Conservation (phyloP, 306 rosid species). For the Crotalaria pallida region DNA sequence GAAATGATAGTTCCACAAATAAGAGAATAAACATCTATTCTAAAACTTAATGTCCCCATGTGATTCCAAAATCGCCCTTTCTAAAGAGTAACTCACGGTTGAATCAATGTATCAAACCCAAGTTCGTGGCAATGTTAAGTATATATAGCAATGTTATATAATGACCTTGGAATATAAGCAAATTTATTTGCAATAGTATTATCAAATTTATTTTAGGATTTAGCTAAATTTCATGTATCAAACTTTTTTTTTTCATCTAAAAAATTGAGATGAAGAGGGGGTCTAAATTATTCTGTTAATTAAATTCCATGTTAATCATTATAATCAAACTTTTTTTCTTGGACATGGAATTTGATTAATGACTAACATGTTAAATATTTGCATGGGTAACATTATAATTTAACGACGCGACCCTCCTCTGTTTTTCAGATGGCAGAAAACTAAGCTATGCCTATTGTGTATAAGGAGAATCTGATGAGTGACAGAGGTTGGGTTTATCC, state of each 20-base stretch:
- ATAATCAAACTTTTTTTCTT: background rate
- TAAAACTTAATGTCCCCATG: constrained; percentile 8
- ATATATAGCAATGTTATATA: background rate
- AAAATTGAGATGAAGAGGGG: too few species aligned
- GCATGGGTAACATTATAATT: background rate
- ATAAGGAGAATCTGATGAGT: constrained; percentile 8
- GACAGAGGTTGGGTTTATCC: constrained; percentile 12
- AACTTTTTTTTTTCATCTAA: too few species aligned
- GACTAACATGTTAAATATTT: background rate
- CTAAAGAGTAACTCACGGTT: background rate
- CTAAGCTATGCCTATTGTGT: background rate
- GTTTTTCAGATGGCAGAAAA: constrained; percentile 10
- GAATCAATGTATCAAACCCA: constrained; percentile 24
- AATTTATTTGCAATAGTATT: constrained; percentile 14
- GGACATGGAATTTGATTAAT: background rate
- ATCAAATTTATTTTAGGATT: constrained; percentile 1
- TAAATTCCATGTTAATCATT: too few species aligned
- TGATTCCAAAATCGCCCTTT: constrained; percentile 27
- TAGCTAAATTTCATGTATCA: too few species aligned
- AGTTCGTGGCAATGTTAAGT: constrained; percentile 25
- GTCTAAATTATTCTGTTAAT: too few species aligned
- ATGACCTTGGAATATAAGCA: background rate
- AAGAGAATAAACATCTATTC: too few species aligned
- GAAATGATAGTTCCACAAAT: constrained; percentile 3
- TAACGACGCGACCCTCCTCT: background rate